Evolutionary conservation across 2,329 filamentous ascomycete species (phyloP).

Genomic region (Mycosphaerelloides madeirae): DNA sequence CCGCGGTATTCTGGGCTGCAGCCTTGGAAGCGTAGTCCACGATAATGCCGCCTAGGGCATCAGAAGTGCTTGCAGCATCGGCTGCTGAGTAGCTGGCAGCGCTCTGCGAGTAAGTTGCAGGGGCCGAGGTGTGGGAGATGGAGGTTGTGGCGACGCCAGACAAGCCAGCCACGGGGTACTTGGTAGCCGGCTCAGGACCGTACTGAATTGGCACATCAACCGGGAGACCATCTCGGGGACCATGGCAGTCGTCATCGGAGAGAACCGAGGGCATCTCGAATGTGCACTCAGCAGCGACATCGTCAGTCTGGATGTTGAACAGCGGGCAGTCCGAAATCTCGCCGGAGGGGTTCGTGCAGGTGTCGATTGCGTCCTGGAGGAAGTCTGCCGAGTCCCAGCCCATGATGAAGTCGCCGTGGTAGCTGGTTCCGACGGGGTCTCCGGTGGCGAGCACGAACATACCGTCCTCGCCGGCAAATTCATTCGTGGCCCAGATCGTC

Average conservation of each 20-base stretch:
- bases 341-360: slow-evolving; percentile 69
- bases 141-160: slow-evolving; percentile 15
- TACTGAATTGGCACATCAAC: slow-evolving; percentile 54
- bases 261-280: slow-evolving; percentile 56
- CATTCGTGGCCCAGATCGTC: slow-evolving; percentile 72
- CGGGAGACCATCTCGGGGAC: slow-evolving; percentile 58
- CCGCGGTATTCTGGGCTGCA: neutral
- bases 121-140: slow-evolving; percentile 11
- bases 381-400: slow-evolving; percentile 65
- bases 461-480: slow-evolving; percentile 59
- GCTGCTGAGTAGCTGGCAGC: slow-evolving; percentile 22
- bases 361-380: slow-evolving; percentile 66
- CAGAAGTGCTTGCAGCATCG: slow-evolving; percentile 21
- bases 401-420: slow-evolving; percentile 74
- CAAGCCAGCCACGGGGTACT: slow-evolving; percentile 28
- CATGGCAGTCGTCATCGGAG: slow-evolving; percentile 55
- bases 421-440: slow-evolving; percentile 68
- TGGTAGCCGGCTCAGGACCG: slow-evolving; percentile 40
- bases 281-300: slow-evolving; percentile 55
- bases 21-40: slow-evolving; percentile 6
- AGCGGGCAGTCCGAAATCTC: slow-evolving; percentile 67
- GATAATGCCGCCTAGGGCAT: slow-evolving; percentile 23
- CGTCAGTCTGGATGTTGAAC: slow-evolving; percentile 63
- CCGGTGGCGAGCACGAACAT: slow-evolving; percentile 74
- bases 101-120: slow-evolving; percentile 13